Base-by-base conservation (phyloP, 768 basidiomycete genomes). In the Strobilomyces confusus region DNA sequence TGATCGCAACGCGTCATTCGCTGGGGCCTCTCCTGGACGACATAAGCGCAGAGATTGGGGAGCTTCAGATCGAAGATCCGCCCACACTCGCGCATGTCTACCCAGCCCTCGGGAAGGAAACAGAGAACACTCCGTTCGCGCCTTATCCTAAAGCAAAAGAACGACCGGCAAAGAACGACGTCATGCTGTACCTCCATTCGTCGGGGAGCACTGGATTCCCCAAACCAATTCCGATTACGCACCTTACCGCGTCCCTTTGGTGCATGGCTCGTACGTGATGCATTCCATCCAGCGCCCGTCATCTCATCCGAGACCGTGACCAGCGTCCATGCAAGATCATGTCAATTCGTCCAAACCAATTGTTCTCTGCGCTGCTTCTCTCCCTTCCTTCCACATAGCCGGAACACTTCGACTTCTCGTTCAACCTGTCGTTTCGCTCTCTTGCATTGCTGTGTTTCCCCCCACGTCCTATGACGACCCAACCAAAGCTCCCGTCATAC, bases 101-200 rank as follows among this genome's bases (percentile, higher is more conserved):
- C 15, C 65, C 61, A 0, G 9, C 51, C 0, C 54, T 64, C 1
- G 44, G 51, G 2, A 30, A 46, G 9, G 53, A 55, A 29, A 25
- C 12, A 4, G 29, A 20, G 2, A 42, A 17, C 15, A 41, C 34
- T 1, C 46, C 52, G 1, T 57, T 61, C 33, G 32, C 55, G 1
- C 40, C 54, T 9, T 66, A 58, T 23, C 58, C 33, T 13, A 33
- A 33, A 5, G 33, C 33, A 15, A 15, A 33, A 33, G 33, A 33
- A 33, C 33, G 33, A 4, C 48, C 62, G 0, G 14, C 22, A 56
- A 56, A 44, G 22, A 58, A 47, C 44, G 70, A 29, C 52, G 63
- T 44, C 61, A 44, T 67, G 37, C 33, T 73, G 7, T 79, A 75
- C 44, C 60, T 77, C 0, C 77, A 80, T 55, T 80, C 80, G 0